Base-by-base conservation (phyloP, 2,329 filamentous ascomycete genomes). In the Sarocladium strictum region DNA sequence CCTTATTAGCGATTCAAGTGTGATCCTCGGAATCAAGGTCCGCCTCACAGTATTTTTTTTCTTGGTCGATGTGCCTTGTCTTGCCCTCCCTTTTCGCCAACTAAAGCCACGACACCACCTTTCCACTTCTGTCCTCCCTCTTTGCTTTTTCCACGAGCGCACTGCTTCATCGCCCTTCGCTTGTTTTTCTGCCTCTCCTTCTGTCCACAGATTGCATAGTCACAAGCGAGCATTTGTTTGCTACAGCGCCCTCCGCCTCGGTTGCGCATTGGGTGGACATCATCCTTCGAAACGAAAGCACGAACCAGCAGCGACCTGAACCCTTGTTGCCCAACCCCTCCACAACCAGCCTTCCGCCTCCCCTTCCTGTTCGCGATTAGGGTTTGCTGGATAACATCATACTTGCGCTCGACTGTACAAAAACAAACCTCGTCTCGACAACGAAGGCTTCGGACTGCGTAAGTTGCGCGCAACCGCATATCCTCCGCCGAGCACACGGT, bases 281-380 rank as follows among this genome's bases (percentile, higher is more conserved):
- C n/a, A 38, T 15, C 43, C 29, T 47, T 47, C 24, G 43, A 47
- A 47, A 47, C 43, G n/a, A 47, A n/a, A 47, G 3, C 35, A 38
- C 35, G 35, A 32, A 47, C 43, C 21, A 43, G 9, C 40, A 43
- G 17, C 37, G 40, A 21, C 7, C 15, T n/a, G 15, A n/a, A 38
- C 38, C 38, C 38, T 23, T 14, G 38, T 7, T 23, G 23, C 19
- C 14, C 10, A 17, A 23, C 38, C 38, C 38, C 38, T 23, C 24
- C 24, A 23, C 43, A 27, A 11, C 11, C 11, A 29, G 6, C 43
- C 11, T 19, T 11, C 15, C 26, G 5, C 26, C 6, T 6, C 29
- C 43, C 14, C 19, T 19, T 19, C 7, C 21, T 23, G 10, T 21
- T 5, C 6, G 5, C 5, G 14, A 17, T 24, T 12, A 32, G 43